Percentiles rank a stretch among this genome's conserved stretches.
phyloP scores from a whole-genome alignment of 305 asterid genomes.

The Ajuga reptans region DNA sequence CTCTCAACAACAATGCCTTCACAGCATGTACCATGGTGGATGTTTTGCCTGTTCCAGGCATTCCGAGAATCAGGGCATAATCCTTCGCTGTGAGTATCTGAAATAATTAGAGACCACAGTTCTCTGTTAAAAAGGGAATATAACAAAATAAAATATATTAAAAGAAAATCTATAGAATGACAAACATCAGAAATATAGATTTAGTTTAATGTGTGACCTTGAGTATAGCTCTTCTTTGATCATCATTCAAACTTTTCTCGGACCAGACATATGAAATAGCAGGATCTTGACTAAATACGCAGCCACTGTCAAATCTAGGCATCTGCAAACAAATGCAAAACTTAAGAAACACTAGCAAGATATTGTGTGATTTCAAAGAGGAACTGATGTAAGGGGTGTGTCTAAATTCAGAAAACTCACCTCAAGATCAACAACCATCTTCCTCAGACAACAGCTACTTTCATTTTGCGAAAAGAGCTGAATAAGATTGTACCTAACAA shows the following conservation, averaged over 20 bases:
- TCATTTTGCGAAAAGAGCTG: slow-evolving; percentile 78
- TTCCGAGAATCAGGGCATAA: slow-evolving; percentile 87
- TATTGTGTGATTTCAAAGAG: slow-evolving; percentile 17
- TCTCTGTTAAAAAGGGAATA: slow-evolving; percentile 20
- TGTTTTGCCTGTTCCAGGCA: slow-evolving; percentile 99
- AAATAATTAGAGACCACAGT: slow-evolving; percentile 13
- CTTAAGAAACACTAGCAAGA: slow-evolving; percentile 13
- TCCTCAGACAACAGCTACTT: slow-evolving; percentile 60
- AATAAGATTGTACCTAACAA: slow-evolving; percentile 73
- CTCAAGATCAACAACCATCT: slow-evolving; percentile 88
- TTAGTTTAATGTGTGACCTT: slow-evolving; percentile 43
- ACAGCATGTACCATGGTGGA: slow-evolving; percentile 96
- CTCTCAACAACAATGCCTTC: slow-evolving; percentile 76
- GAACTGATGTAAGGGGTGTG: slow-evolving; percentile 3
- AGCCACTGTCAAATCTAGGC: slow-evolving; percentile 88
- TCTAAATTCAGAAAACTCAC: slow-evolving; percentile 32
- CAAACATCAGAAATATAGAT: slow-evolving; percentile 8
- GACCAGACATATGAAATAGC: slow-evolving; percentile 80
- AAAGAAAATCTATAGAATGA: background rate
- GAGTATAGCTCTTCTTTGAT: slow-evolving; percentile 87
- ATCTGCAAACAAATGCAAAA: slow-evolving; percentile 39
- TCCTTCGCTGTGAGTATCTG: slow-evolving; percentile 93
- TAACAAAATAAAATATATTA: background rate
- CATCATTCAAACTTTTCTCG: slow-evolving; percentile 77
- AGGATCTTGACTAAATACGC: slow-evolving; percentile 87